Base-by-base conservation (phyloP, 192 early-diverging fungal genomes). In the Lunasporangiospora selenospora region DNA sequence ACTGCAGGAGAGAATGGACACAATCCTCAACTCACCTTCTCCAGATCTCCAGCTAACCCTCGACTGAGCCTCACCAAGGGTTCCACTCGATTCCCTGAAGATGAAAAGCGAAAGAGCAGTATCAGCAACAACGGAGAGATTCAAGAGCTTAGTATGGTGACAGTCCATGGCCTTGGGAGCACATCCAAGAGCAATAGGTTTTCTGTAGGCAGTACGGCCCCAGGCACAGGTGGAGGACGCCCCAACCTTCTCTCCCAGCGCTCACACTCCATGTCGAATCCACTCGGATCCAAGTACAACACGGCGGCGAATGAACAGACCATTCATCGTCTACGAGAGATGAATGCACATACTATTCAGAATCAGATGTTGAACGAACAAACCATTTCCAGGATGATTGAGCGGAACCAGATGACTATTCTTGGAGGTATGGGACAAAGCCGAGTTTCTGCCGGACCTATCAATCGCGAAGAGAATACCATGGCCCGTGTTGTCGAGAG, bases 331-430 rank as follows among this genome's bases (percentile, higher is more conserved):
- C 75, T 86, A 16, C 80, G 81, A 30, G 81, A 85, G 26, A 26
- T 77, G 43, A 88, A 88, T 52, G 58, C 77, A 7, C 75, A 80
- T 33, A 81, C 81, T 15, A 75, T 84, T 23, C 86, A 89, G 56
- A 82, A 78, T 38, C 47, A 77, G 4, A 80, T 82, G 53, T 46
- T 89, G 41, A 91, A 86, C 52, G 89, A 90, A 59, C 81, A 81
- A 18, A 89, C 89, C 1, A 90, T 91, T 24, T 87, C 89, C 12
- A 84, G 85, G 54, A 81, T 88, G 61, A 90, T 91, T 67, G 89
- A 91, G 60, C 76, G 83, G 23, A 82, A 85, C 46, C 86, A 89
- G 42, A 56, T 82, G 52, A 81, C 82, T 2, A 76, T 91, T 26
- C 61, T 91, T 16, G 81, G 77, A 32, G 79, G 80, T 6, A 67